phyloP scores from a whole-genome alignment of 2,329 filamentous ascomycete species.

The Elsinoe arachidis region DNA sequence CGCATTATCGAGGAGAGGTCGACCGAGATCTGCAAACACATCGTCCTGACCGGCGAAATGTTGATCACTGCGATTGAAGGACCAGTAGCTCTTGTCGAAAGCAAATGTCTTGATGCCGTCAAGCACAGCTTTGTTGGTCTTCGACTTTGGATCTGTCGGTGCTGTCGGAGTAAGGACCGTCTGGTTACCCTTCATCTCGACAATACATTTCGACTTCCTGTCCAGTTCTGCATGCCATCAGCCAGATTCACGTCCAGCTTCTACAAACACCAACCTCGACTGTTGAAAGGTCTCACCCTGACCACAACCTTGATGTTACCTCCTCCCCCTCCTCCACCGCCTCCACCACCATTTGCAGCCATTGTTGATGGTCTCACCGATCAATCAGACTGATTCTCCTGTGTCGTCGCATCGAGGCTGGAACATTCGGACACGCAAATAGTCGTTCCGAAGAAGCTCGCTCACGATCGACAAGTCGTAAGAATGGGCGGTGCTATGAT shows the following conservation, averaged over 20 bases:
- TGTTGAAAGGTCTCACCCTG: slow-evolving; percentile 89
- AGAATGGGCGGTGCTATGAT: too few relatives aligned
- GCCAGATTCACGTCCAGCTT: neutral
- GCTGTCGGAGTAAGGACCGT: slow-evolving; percentile 69
- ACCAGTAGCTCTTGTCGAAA: slow-evolving; percentile 98
- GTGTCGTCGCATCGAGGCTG: slow-evolving; percentile 3
- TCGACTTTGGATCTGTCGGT: slow-evolving; percentile 49
- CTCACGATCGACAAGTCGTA: neutral
- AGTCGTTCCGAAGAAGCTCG: neutral
- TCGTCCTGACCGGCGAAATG: slow-evolving; percentile 87
- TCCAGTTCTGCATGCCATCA: slow-evolving; percentile 62
- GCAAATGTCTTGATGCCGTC: slow-evolving; percentile 76
- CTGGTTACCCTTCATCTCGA: slow-evolving; percentile 91
- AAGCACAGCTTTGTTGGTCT: slow-evolving; percentile 55
- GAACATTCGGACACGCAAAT: neutral
- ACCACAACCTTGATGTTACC: slow-evolving; percentile 99
- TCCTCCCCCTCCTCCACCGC: slow-evolving; percentile 28
- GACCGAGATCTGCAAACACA: slow-evolving; percentile 78
- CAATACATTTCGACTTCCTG: slow-evolving; percentile 87
- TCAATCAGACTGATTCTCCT: neutral
- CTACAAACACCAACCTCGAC: slow-evolving; percentile 57
- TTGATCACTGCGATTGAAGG: slow-evolving; percentile 71
- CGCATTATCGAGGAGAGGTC: slow-evolving; percentile 89
- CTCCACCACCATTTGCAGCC: slow-evolving; percentile 12
- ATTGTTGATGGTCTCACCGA: neutral